Conservation (phyloP, 2,329 filamentous ascomycete species). For the Apiospora koreana region DNA sequence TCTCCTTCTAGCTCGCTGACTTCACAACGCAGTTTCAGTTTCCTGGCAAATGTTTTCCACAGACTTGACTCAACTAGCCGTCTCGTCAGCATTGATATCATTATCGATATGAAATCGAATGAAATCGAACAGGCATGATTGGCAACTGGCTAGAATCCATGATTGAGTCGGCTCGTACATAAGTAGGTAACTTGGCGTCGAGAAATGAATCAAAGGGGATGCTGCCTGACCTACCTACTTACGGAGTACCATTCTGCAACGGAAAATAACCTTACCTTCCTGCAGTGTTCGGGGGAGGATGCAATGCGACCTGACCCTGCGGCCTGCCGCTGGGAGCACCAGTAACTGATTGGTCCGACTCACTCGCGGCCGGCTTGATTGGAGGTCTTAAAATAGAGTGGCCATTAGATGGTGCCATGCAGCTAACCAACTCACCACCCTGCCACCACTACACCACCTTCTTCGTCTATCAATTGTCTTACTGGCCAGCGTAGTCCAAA, state of each 20-base stretch:
- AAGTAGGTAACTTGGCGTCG: too few species aligned
- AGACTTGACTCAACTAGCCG: neutral
- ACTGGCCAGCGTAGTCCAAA: neutral
- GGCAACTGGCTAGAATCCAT: too few species aligned
- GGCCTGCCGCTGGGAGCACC: neutral
- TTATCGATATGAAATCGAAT: neutral
- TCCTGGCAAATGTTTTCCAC: neutral
- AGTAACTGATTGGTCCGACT: neutral
- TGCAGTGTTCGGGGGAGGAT: neutral
- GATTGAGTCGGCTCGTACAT: too few species aligned
- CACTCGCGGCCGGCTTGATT: neutral
- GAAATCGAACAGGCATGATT: neutral
- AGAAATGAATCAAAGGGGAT: neutral
- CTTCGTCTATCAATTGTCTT: neutral
- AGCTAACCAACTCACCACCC: neutral
- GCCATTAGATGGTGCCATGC: neutral
- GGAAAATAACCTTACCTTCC: neutral
- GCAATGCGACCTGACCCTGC: neutral
- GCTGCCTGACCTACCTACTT: neutral
- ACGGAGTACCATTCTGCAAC: constrained; percentile 2
- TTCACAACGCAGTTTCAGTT: neutral
- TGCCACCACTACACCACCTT: neutral
- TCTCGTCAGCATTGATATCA: neutral
- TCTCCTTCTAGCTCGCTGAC: neutral
- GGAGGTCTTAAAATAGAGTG: constrained; percentile 1